Base-by-base conservation (phyloP, 495 filamentous ascomycete species). In the Penicillium simplicissimum region DNA sequence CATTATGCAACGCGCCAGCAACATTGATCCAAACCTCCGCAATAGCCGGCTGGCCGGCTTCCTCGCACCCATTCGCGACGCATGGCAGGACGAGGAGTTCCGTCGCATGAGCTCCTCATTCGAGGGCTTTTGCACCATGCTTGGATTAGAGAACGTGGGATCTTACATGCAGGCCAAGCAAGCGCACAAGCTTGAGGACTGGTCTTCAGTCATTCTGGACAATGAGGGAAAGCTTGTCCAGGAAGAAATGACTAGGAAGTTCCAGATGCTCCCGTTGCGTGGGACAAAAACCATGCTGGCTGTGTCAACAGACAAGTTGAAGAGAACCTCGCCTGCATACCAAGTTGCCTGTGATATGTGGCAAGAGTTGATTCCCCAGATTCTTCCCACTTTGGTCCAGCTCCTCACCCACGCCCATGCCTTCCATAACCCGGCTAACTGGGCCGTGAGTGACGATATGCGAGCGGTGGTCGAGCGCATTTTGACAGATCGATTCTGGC, bases 401-500 rank as follows among this genome's bases (percentile, higher is more conserved):
- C 90, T 97, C 60, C 76, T 98, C 40, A 95, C 89, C 64, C 85
- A 93, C 67, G 92, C 93, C 4, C 93, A 97, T 77, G 90, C 92
- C n/a, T 97, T 95, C 64, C 91, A 97, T 70, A 91, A 97, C 65
- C 85, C 92, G 0, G 72, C 78, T 21, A 95, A 92, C 65, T 99
- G 95, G 95, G 82, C 80, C 21, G 81, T 96, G n/a, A 87, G 92
- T 11, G 75, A 79, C 37, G 91, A 97, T 42, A 89, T 94, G 83
- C 87, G 83, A 58, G 77, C 80, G 11, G 85, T 97, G 15, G 88
- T 97, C 33, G 85, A 85, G 35, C 86, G 90, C 7, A 91, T 97
- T 49, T 77, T 99, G 17, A 96, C 92, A 1, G 95, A 99, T 76
- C 89, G 95, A 25, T 98, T 99, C 69, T 99, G 95, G 95, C 95